Conservation (phyloP, 2,329 filamentous ascomycete species). For the Zarea fungicola region DNA sequence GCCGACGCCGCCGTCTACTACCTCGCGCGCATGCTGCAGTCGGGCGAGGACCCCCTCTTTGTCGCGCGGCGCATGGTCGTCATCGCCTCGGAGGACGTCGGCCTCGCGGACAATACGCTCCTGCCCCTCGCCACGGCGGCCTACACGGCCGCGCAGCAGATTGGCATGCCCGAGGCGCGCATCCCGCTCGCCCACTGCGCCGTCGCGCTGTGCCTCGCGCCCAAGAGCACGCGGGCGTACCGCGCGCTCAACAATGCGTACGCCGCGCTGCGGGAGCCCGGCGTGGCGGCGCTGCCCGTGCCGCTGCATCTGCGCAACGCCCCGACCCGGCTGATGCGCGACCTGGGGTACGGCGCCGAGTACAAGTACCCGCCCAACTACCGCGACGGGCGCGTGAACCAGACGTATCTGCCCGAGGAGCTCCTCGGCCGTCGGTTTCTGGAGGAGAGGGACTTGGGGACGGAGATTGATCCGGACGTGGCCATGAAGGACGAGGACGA, state of each 20-base stretch:
- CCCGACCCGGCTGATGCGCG: constrained; percentile 87
- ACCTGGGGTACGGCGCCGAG: constrained; percentile 80
- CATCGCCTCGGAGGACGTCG: constrained; percentile 90
- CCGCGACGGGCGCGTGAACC: constrained; percentile 69
- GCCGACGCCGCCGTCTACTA: constrained; percentile 90
- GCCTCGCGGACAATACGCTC: constrained; percentile 79
- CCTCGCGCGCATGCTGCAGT: constrained; percentile 90
- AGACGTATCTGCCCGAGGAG: constrained; percentile 84
- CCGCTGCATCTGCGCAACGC: constrained; percentile 88
- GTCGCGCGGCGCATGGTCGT: constrained; percentile 91
- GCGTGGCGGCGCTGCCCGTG: constrained; percentile 73
- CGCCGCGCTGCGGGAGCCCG: constrained; percentile 74
- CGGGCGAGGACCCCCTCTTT: constrained; percentile 88
- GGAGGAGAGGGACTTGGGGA: constrained; percentile 74
- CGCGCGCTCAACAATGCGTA: constrained; percentile 75
- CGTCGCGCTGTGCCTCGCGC: constrained; percentile 72
- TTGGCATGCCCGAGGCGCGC: constrained; percentile 90
- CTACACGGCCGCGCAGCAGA: constrained; percentile 83
- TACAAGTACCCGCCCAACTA: constrained; percentile 98
- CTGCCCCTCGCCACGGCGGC: constrained; percentile 79
- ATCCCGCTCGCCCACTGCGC: constrained; percentile 87
- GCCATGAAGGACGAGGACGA: constrained; percentile 32
- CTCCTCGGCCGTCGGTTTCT: constrained; percentile 68
- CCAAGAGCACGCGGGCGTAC: constrained; percentile 85
- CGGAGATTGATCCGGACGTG: constrained; percentile 67